phyloP scores from a whole-genome alignment of 768 basidiomycete species.

The Leccinum variicolor region DNA sequence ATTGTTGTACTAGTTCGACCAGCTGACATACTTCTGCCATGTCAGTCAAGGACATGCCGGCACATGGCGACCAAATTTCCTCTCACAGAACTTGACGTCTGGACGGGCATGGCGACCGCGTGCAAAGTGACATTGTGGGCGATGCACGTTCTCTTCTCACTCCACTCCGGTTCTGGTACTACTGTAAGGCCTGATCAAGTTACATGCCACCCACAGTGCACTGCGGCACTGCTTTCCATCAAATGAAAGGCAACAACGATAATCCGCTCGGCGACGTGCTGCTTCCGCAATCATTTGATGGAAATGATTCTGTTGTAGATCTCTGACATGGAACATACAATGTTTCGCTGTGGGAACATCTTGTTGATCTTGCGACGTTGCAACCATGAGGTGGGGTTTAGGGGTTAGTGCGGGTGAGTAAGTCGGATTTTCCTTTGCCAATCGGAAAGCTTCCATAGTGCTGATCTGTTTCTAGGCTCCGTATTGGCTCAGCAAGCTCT shows the following conservation, averaged over 20 bases:
- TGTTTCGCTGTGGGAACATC: neutral
- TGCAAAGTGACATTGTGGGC: neutral
- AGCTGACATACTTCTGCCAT: neutral
- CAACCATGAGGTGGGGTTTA: neutral
- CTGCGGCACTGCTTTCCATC: neutral
- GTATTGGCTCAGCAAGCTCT: neutral
- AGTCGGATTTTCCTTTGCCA: neutral
- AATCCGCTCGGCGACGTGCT: neutral
- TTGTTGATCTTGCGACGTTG: neutral
- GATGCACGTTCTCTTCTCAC: neutral
- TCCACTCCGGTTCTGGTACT: neutral
- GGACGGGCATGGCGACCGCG: neutral
- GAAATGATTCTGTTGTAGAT: neutral
- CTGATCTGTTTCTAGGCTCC: neutral
- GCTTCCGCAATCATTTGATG: neutral
- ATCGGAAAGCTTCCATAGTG: neutral
- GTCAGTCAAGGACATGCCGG: neutral
- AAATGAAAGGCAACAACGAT: neutral
- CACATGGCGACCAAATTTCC: neutral
- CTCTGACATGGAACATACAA: neutral
- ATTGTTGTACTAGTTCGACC: neutral
- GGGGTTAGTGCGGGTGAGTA: no score
- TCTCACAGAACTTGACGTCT: neutral
- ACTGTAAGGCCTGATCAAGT: no score
- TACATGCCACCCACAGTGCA: neutral